These are phyloP conservation scores for Vaccinium myrtillus DNA, from an alignment of 148 eudicot genomes.

Conservation along the genomic window DNA sequence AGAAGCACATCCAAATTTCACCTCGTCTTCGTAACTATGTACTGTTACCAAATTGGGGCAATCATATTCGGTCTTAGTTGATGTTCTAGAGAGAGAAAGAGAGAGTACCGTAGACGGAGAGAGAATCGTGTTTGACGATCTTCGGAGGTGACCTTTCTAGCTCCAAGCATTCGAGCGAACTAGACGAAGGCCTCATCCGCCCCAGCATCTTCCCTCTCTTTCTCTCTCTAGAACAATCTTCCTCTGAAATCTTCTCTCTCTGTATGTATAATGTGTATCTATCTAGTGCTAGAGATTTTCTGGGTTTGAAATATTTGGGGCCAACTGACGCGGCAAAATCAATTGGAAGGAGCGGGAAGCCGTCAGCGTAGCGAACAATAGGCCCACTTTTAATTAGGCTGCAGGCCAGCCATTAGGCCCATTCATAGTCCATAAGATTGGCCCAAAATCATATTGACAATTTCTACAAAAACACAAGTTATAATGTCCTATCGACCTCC, in stretches of 20 bases:
- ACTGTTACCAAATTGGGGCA: background rate
- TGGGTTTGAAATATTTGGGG: background rate
- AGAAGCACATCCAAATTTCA: background rate
- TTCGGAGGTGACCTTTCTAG: slow-evolving; percentile 53
- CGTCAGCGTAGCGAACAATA: background rate
- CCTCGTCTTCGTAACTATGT: background rate
- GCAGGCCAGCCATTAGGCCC: background rate
- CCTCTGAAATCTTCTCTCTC: background rate
- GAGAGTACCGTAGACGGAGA: slow-evolving; percentile 67
- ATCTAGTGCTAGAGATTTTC: background rate
- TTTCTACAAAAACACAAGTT: no score
- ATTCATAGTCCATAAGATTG: background rate
- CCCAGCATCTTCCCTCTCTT: slow-evolving; percentile 50
- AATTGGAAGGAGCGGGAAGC: background rate
- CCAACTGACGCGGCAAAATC: background rate
- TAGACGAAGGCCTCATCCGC: slow-evolving; percentile 52
- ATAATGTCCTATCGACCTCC: no score
- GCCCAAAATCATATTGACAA: no score
- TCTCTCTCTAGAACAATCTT: background rate
- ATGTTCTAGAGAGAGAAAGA: background rate
- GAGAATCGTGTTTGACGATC: slow-evolving; percentile 69
- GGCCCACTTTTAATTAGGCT: no score
- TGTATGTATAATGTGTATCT: background rate
- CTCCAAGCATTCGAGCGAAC: slow-evolving; percentile 52
- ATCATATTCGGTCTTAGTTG: background rate